Evolutionary conservation across 2,329 filamentous ascomycete species (phyloP), one percentile per base, ranked within the genome.

Genomic region (Diaporthe australafricana): DNA sequence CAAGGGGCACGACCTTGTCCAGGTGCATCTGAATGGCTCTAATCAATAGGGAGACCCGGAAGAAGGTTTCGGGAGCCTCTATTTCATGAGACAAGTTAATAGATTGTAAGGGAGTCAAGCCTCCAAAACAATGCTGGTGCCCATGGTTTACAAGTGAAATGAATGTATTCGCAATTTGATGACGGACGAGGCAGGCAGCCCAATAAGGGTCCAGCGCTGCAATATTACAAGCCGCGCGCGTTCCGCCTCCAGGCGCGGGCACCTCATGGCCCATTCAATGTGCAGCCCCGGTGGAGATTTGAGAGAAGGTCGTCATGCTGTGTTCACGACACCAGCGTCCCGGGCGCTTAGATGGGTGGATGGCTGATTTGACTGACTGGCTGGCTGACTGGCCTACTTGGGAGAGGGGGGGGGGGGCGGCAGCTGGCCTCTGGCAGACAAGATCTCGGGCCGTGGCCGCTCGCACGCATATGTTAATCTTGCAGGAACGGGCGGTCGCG

Each of bases 381-480:
- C 17, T 68, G 53, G 32, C n/a, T 56, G 63, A 40, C 55, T n/a
- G n/a, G n/a, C n/a, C n/a, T n/a, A n/a, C n/a, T 35, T 35, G 32
- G 32, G 32, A 9, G 32, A 35, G n/a, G n/a, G n/a, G n/a, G n/a
- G n/a, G n/a, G n/a, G n/a, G n/a, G n/a, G n/a, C n/a, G n/a, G n/a
- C n/a, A n/a, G n/a, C 32, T 35, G 32, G 32, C 5, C 38, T 30
- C 32, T 32, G 35, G 25, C 7, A 48, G 30, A 12, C 38, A 69
- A 52, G 53, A 60, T 62, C 42, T 45, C 65, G 55, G 65, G 35
- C 65, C 70, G 65, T 53, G 38, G 48, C 70, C 65, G 40, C 65
- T 65, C 14, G 42, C 68, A 56, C 55, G 56, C 70, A 72, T 48
- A 22, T 30, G 57, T 32, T 65, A 47, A 70, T 72, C 66, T 66